Conservation (phyloP, 768 basidiomycete genomes). For the Lactarius psammicola region DNA sequence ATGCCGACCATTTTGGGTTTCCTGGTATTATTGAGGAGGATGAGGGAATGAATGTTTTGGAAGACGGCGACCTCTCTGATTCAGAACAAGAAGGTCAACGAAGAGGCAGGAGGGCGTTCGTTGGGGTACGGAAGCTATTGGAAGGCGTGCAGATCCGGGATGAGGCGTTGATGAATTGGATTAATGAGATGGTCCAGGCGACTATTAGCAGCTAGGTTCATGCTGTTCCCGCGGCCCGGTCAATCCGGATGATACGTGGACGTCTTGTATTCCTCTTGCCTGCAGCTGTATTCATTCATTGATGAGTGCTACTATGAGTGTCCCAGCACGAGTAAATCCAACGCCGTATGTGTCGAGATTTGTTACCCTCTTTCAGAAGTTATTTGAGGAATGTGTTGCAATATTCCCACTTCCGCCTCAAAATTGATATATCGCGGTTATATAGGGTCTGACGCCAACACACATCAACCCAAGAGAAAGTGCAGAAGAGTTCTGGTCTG, state of each 20-base stretch:
- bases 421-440: constrained; percentile 4
- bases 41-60: constrained; percentile 56
- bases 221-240: neutral
- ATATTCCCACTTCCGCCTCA: neutral
- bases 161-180: constrained; percentile 57
- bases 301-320: constrained; percentile 13
- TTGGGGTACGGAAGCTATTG: constrained; percentile 55
- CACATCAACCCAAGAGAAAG: constrained; percentile 47
- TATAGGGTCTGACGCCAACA: constrained; percentile 43
- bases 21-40: constrained; percentile 77
- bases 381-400: constrained; percentile 43
- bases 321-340: constrained; percentile 10
- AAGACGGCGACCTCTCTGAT: constrained; percentile 31
- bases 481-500: constrained; percentile 50
- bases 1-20: constrained; percentile 88
- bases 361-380: constrained; percentile 45
- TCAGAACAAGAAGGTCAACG: constrained; percentile 67
- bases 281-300: neutral
- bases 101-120: constrained; percentile 70
- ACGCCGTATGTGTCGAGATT: constrained; percentile 47
- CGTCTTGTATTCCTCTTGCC: neutral
- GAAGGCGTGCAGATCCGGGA: constrained; percentile 66
- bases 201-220: neutral
- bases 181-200: constrained; percentile 59
- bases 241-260: neutral